Percentiles rank a stretch among this genome's conserved stretches.
These are phyloP conservation scores for Alectoria sarmentosa DNA, from an alignment of 495 filamentous ascomycete genomes.

Conservation along the genomic window DNA sequence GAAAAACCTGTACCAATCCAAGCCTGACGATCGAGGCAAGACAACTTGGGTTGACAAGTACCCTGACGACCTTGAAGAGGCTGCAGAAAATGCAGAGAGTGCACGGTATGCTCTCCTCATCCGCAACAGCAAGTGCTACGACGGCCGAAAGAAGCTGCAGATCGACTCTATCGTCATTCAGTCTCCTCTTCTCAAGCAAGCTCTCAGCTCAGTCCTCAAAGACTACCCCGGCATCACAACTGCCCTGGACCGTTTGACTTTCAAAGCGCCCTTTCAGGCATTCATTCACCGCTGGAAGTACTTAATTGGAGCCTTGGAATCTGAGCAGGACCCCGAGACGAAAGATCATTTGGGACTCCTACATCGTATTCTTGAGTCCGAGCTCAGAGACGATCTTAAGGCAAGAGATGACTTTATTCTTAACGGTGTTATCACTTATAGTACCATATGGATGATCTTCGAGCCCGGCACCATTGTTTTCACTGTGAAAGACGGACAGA, in stretches of 20 bases:
- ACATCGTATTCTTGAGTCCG: conserved; percentile 46
- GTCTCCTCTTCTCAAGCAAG: conserved; percentile 53
- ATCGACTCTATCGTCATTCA: conserved; percentile 60
- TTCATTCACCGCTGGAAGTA: conserved; percentile 62
- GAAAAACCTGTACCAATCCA: conserved; percentile 32
- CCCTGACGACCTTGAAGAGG: conserved; percentile 40
- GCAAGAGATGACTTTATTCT: conserved; percentile 48
- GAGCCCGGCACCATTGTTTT: conserved; percentile 42
- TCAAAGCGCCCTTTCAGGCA: conserved; percentile 52
- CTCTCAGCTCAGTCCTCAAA: conserved; percentile 48
- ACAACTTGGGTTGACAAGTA: conserved; percentile 32
- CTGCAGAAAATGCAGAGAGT: conserved; percentile 46
- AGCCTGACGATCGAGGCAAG: conserved; percentile 25
- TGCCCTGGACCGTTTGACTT: conserved; percentile 51
- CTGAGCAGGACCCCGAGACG: conserved; percentile 41
- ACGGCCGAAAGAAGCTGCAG: conserved; percentile 53
- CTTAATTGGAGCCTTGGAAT: conserved; percentile 41
- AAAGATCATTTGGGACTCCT: conserved; percentile 53
- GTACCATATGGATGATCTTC: conserved; percentile 51
- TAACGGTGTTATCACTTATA: conserved; percentile 54
- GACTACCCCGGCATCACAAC: conserved; percentile 60
- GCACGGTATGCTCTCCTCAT: conserved; percentile 48
- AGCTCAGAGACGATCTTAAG: conserved; percentile 51
- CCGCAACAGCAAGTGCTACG: conserved; percentile 48
- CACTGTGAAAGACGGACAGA: conserved; percentile 32